Conservation (phyloP, 768 basidiomycete genomes). For the Trametes sanguinea region DNA sequence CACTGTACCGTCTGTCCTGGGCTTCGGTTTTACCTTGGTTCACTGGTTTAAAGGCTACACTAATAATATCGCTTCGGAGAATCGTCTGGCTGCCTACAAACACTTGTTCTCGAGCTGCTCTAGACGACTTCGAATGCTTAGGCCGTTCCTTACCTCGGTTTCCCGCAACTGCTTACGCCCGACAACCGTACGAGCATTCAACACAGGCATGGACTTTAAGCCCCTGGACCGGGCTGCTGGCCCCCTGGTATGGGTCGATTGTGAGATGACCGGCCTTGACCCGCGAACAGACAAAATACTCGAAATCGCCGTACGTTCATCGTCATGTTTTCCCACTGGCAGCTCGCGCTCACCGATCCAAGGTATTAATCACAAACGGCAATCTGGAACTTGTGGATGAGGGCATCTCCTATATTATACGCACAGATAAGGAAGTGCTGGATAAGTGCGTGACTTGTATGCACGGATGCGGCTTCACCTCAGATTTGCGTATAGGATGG, state of each 20-base stretch:
- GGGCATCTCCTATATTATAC: conserved; percentile 76
- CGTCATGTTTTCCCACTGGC: neutral
- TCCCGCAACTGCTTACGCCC: conserved; percentile 11
- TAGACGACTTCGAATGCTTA: neutral
- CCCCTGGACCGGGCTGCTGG: conserved; percentile 54
- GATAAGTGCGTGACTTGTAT: conserved; percentile 53
- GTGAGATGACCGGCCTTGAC: conserved; percentile 84
- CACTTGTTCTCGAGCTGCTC: neutral
- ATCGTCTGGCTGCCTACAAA: too few relatives aligned
- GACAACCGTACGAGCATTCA: neutral
- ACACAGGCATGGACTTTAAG: conserved; percentile 11
- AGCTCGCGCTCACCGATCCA: neutral
- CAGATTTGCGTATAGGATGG: conserved; percentile 60
- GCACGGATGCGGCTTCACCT: neutral
- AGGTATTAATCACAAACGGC: conserved; percentile 89
- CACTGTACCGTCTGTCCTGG: too few relatives aligned
- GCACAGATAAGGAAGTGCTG: conserved; percentile 65
- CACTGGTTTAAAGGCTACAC: too few relatives aligned
- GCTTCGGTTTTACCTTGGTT: too few relatives aligned
- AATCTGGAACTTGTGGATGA: conserved; percentile 79
- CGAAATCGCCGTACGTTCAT: conserved; percentile 68
- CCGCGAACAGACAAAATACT: conserved; percentile 67
- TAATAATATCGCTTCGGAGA: too few relatives aligned
- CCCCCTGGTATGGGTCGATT: conserved; percentile 83
- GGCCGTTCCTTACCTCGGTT: neutral